Percentiles rank a stretch among this genome's conserved stretches.
phyloP scores from a whole-genome alignment of 306 rosid species.

The Medicago ruthenica region DNA sequence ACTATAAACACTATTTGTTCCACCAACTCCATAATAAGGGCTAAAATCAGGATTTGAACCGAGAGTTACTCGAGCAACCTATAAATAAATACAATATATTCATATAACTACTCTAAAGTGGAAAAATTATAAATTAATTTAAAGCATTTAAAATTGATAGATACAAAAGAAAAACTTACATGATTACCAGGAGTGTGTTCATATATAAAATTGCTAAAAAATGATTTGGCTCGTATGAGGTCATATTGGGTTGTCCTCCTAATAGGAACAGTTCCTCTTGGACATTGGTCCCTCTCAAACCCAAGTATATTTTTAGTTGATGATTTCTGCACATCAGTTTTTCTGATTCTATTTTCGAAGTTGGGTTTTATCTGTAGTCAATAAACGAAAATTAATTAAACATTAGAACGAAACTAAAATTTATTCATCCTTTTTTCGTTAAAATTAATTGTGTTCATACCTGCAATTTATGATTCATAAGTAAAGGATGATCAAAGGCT shows the following conservation, averaged over 20 bases:
- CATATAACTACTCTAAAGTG: background rate
- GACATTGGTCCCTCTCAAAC: background rate
- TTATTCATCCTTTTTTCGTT: background rate
- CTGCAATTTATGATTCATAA: conserved; percentile 22
- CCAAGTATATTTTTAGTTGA: background rate
- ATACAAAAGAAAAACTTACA: background rate
- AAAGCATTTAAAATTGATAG: background rate
- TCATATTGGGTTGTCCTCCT: conserved; percentile 13
- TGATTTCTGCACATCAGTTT: background rate
- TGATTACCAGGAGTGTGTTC: fast-evolving
- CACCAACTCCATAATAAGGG: background rate
- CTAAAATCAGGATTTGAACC: background rate
- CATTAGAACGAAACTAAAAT: background rate
- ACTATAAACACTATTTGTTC: background rate
- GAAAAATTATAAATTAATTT: background rate
- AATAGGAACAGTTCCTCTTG: conserved; percentile 11
- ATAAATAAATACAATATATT: background rate
- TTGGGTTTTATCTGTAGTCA: conserved; percentile 15
- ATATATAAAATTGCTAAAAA: background rate
- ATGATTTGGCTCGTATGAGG: background rate
- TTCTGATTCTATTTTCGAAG: background rate
- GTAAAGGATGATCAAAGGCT: background rate
- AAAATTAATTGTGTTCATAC: background rate
- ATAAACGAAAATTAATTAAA: background rate
- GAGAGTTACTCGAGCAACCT: background rate